phyloP scores from a whole-genome alignment of 768 basidiomycete genomes.

The Leccinellum albellum region DNA sequence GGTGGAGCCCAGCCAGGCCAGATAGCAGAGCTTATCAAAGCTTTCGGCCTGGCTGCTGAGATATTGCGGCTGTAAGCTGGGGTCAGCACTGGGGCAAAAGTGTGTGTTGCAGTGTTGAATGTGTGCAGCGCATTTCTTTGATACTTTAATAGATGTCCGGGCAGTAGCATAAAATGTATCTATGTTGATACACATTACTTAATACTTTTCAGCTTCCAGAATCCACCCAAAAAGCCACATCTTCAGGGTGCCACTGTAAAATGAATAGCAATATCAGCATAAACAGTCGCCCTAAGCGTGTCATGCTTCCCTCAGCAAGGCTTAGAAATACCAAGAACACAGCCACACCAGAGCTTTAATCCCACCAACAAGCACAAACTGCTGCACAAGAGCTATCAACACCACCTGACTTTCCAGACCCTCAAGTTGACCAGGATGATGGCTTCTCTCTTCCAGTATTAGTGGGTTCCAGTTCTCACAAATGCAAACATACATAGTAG shows the following conservation, averaged over 20 bases:
- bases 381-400: background rate
- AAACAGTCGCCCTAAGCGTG: background rate
- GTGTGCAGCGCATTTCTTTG: background rate
- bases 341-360: background rate
- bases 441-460: background rate
- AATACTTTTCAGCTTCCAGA: background rate
- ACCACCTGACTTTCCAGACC: background rate
- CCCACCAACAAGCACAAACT: background rate
- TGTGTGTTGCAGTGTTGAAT: too few relatives aligned
- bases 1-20: background rate
- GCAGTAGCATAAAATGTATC: background rate
- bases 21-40: background rate
- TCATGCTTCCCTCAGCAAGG: background rate
- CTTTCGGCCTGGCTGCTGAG: background rate
- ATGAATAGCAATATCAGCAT: background rate
- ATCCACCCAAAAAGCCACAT: background rate
- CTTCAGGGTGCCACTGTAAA: background rate
- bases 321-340: background rate
- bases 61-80: background rate
- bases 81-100: background rate
- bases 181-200: background rate
- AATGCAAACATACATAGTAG: background rate
- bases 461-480: background rate
- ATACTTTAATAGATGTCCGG: background rate
- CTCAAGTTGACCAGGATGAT: background rate